These are phyloP conservation scores for Backusella luteola DNA, from an alignment of 192 early-diverging fungal genomes.

Conservation along the genomic window DNA sequence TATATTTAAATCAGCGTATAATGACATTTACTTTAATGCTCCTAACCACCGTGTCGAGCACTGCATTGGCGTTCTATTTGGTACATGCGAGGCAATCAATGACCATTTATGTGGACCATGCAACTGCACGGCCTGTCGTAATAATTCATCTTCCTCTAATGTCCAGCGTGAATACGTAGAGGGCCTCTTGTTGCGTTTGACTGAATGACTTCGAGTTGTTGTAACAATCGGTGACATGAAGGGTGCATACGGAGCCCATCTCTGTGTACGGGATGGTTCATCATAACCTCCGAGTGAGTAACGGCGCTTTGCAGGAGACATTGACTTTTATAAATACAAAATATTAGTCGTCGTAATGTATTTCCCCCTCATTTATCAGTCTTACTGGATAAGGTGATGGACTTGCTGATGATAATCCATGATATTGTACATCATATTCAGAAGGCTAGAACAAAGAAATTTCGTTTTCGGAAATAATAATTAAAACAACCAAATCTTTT, in stretches of 20 bases:
- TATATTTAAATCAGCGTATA: neutral
- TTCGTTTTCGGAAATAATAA: neutral
- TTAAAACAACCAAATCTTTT: neutral
- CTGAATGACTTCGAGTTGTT: conserved; percentile 11
- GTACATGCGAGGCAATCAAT: conserved; percentile 46
- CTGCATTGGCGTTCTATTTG: conserved; percentile 52
- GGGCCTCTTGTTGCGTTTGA: conserved; percentile 37
- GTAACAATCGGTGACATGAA: conserved; percentile 16
- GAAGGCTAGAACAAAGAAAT: neutral
- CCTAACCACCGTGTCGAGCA: conserved; percentile 51
- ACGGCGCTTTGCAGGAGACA: conserved; percentile 7
- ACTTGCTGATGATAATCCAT: conserved; percentile 3
- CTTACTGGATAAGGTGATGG: conserved; percentile 13
- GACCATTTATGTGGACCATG: conserved; percentile 52
- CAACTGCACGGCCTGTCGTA: conserved; percentile 39
- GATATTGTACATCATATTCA: neutral
- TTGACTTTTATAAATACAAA: neutral
- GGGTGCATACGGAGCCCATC: conserved; percentile 14
- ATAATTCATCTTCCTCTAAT: conserved; percentile 42
- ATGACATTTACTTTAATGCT: conserved; percentile 37
- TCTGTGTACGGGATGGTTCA: neutral
- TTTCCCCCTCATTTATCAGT: neutral
- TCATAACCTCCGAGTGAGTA: conserved; percentile 17
- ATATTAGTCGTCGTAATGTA: neutral
- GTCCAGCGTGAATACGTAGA: conserved; percentile 49